Evolutionary conservation across 306 rosid species (phyloP), one percentile per base, ranked within the genome.

Genomic region (Sesbania bispinosa): DNA sequence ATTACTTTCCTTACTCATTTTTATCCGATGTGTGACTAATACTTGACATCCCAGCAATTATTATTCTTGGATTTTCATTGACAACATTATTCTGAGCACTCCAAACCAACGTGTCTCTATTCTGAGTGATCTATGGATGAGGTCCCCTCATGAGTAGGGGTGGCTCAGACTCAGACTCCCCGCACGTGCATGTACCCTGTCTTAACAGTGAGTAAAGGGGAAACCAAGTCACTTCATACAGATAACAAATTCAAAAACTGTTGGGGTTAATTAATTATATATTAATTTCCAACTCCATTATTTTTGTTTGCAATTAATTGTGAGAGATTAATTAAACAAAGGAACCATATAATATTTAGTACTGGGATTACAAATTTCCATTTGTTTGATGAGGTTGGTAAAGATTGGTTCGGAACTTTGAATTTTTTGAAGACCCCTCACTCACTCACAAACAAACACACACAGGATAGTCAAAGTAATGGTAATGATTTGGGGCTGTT

Each of bases 321-420:
- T 48, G 53, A 24, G 1, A 62, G 54, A 74, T 55, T 55, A 23
- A 52, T n/a, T n/a, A n/a, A n/a, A 30, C 43, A 64, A 61, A 6
- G 60, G 24, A 42, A 60, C 47, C 1, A 38, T 24, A 52, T 41
- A 2, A 33, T 2, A 46, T 3, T 59, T 60, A 60, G 10, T 8
- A 48, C 3, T 48, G 20, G 71, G 72, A 52, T n/a, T 35, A 48
- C 14, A 54, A 62, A 62, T 26, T 71, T 77, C 59, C 33, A 66
- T 59, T 47, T 6, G 67, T 72, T 77, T 72, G 79, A 50, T 75
- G 26, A 69, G 71, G 76, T 76, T 81, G 81, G 82, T 81, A 36
- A 60, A 26, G 18, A 72, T 77, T 72, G 79, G 85, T 81, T 59
- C 10, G 26, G 63, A 59, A 60, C 51, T 51, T 77, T 81, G 85